Conservation (phyloP, 2,329 filamentous ascomycete genomes). For the Tympanopsis confertula region DNA sequence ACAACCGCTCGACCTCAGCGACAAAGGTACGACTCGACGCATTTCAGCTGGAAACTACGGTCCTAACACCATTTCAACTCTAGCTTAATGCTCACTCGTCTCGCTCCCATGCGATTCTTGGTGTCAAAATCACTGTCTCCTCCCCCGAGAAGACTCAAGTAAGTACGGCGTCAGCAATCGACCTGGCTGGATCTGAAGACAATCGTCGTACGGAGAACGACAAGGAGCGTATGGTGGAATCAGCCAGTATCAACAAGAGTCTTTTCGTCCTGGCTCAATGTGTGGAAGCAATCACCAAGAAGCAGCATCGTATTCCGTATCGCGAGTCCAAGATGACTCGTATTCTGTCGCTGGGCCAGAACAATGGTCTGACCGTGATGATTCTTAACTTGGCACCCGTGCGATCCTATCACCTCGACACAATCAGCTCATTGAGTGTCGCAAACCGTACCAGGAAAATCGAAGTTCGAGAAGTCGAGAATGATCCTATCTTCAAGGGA, state of each 20-base stretch:
- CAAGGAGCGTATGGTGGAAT: slow-evolving; percentile 85
- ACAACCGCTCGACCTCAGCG: slow-evolving; percentile 76
- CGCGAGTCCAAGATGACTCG: slow-evolving; percentile 95
- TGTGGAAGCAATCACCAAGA: slow-evolving; percentile 78
- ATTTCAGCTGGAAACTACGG: not conserved
- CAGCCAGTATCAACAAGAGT: slow-evolving; percentile 93
- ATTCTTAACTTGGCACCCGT: slow-evolving; percentile 86
- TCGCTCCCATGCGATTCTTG: slow-evolving; percentile 75
- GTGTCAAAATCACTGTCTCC: slow-evolving; percentile 42
- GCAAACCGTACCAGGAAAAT: slow-evolving; percentile 93
- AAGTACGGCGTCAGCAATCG: slow-evolving; percentile 85
- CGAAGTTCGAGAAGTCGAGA: slow-evolving; percentile 88
- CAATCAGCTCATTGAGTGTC: slow-evolving; percentile 84
- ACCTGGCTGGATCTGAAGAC: slow-evolving; percentile 89
- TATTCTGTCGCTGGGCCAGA: slow-evolving; percentile 83
- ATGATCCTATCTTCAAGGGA: slow-evolving; percentile 80
- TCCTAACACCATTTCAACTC: not conserved
- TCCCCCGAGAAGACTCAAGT: slow-evolving; percentile 45
- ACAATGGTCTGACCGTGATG: slow-evolving; percentile 92
- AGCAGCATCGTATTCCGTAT: slow-evolving; percentile 73
- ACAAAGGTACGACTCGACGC: slow-evolving; percentile 74
- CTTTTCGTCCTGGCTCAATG: slow-evolving; percentile 90
- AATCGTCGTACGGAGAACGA: slow-evolving; percentile 89
- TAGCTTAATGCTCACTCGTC: slow-evolving; percentile 67
- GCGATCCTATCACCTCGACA: slow-evolving; percentile 88